These are phyloP conservation scores for Plasmodium sp. DNA, from an alignment of 169 alveolate species.

Conservation along the genomic window DNA sequence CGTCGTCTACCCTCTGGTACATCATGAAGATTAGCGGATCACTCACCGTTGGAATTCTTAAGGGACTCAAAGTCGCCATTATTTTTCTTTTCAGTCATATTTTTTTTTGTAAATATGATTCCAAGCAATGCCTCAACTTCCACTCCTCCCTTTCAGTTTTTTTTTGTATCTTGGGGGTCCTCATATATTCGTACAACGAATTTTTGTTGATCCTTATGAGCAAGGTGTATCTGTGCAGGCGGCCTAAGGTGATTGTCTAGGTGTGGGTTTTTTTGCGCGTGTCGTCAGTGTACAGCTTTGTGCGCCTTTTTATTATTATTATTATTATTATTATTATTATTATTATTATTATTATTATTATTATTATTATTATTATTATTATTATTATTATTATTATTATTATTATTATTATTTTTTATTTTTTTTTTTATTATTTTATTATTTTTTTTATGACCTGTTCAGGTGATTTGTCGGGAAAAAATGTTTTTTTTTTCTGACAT, in stretches of 20 bases:
- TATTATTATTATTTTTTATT: background rate
- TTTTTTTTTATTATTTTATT: background rate
- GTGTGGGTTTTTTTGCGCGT: background rate
- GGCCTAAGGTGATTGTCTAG: background rate
- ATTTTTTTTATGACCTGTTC: background rate
- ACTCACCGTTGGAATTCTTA: constrained; percentile 76
- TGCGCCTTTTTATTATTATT: background rate
- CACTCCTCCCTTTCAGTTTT: constrained; percentile 76
- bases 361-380: background rate
- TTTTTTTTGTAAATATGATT: constrained; percentile 80
- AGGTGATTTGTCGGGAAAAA: background rate
- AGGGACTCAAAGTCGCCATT: constrained; percentile 79
- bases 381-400: background rate
- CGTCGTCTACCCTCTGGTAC: constrained; percentile 80
- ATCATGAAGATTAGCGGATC: constrained; percentile 78
- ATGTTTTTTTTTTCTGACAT: background rate
- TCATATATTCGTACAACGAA: constrained; percentile 48
- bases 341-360: background rate
- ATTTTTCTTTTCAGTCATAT: constrained; percentile 76
- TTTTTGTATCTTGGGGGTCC: constrained; percentile 56
- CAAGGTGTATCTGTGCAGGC: background rate
- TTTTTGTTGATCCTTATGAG: background rate
- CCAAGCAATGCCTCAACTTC: constrained; percentile 77
- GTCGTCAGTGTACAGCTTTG: background rate
- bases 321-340: background rate